These are phyloP conservation scores for Filobasidium uniguttulatum DNA, from an alignment of 1,284 basidiomycete genomes.

Conservation along the genomic window DNA sequence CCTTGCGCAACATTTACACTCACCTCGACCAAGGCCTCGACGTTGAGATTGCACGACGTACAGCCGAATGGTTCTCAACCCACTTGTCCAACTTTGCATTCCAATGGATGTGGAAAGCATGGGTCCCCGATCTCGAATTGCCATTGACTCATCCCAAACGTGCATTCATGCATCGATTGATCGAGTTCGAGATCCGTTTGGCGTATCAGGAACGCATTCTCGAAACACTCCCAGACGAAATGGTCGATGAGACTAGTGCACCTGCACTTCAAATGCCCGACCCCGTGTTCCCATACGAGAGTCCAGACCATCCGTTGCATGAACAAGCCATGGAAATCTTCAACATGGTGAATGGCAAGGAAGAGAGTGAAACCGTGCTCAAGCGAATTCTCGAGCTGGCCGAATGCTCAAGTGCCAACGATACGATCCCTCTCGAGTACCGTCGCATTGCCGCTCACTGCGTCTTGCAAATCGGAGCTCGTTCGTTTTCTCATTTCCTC, in stretches of 20 bases:
- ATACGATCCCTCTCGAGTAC: conserved; percentile 50
- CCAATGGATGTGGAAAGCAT: conserved; percentile 99
- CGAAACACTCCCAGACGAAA: conserved; percentile 70
- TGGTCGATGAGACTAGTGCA: conserved; percentile 41
- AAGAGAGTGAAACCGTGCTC: conserved; percentile 51
- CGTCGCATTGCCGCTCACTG: conserved; percentile 78
- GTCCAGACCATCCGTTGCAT: conserved; percentile 55
- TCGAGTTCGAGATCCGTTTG: conserved; percentile 81
- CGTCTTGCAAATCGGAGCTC: conserved; percentile 75
- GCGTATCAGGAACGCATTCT: conserved; percentile 88
- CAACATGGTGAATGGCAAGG: conserved; percentile 62
- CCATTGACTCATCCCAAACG: conserved; percentile 66
- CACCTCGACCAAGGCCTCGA: conserved; percentile 59
- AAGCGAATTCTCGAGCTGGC: conserved; percentile 52
- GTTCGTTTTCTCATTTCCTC: conserved; percentile 94
- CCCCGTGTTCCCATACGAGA: conserved; percentile 8
- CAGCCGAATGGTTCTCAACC: conserved; percentile 87
- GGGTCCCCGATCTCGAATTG: conserved; percentile 73
- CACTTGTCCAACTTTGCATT: conserved; percentile 98
- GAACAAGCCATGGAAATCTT: conserved; percentile 68
- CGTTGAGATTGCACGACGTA: conserved; percentile 62
- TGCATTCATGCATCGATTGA: conserved; percentile 69
- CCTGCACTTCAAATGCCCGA: conserved; percentile 9
- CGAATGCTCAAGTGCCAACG: conserved; percentile 40
- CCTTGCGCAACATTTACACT: conserved; percentile 71